Base-by-base conservation (phyloP, 768 basidiomycete species). In the Pholiota conissans region DNA sequence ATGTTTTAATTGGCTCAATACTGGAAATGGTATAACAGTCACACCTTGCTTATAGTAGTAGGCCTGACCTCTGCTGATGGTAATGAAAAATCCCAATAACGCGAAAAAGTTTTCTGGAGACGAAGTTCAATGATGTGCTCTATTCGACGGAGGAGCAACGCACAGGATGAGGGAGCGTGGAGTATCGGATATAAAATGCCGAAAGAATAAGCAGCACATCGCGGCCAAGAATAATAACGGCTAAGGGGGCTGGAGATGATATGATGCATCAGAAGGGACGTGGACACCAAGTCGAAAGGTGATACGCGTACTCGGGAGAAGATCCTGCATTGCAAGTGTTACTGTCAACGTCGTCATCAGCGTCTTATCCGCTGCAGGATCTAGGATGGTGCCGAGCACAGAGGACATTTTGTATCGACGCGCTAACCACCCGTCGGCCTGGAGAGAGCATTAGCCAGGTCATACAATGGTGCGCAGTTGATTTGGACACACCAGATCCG, bases 51-150 rank as follows among this genome's bases (percentile, higher is more conserved):
- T 50, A 99, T 95, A n/a, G 73, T 73, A 10, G 97, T 98, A 0
- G 96, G 96, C 28, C 84, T 84, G 11, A 98, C 94, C 72, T 97
- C 95, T 1, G 94, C 96, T 1, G 95, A 96, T 1, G 97, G 94
- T 50, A 97, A 85, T 9, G 91, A 91, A 61, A 97, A 93, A 69
- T 98, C 92, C 92, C 95, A 99, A 73, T 98, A 99, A 30, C 97
- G 85, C 24, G 76, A 70, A 67, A 93, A 89, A 0, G 95, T 97
- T 93, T 93, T 92, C 91, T 95, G 70, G 46, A 60, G 32, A 46
- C 26, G 42, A 16, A 30, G 32, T 37, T 14, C 18, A 34, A 42
- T 20, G 28, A 28, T 24, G 22, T n/a, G 27, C 61, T 18, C 32
- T 10, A 5, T 14, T 26, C 1, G 51, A 13, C 47, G 46, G 27